phyloP scores from a whole-genome alignment of 140 eudicot genomes.

The Oenanthe javanica region DNA sequence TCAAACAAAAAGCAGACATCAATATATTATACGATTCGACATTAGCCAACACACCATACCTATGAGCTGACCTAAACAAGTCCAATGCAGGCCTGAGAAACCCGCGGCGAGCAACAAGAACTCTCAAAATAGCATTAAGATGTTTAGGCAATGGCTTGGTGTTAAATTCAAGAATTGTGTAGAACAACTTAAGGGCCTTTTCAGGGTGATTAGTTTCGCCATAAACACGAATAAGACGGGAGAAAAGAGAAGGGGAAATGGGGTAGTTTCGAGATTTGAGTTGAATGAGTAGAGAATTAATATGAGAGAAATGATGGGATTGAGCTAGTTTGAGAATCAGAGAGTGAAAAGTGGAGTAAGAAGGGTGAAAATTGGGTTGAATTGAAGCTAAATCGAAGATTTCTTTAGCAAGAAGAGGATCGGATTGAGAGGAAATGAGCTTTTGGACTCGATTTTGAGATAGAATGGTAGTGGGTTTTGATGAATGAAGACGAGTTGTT shows the following conservation, averaged over 20 bases:
- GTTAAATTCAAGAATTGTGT: slow-evolving; percentile 58
- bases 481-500: not conserved
- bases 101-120: slow-evolving; percentile 39
- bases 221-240: slow-evolving; percentile 57
- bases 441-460: slow-evolving; percentile 41
- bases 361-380: slow-evolving; percentile 61
- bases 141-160: slow-evolving; percentile 53
- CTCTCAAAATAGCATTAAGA: slow-evolving; percentile 46
- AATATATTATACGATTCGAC: slow-evolving; percentile 59
- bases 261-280: slow-evolving; percentile 34
- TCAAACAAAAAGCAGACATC: slow-evolving; percentile 63
- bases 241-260: slow-evolving; percentile 53
- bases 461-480: not conserved
- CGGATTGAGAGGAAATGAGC: slow-evolving; percentile 59
- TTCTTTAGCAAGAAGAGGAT: slow-evolving; percentile 80
- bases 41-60: slow-evolving; percentile 44
- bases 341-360: slow-evolving; percentile 44
- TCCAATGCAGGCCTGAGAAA: slow-evolving; percentile 63
- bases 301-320: slow-evolving; percentile 50
- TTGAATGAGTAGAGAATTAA: slow-evolving; percentile 39
- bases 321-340: slow-evolving; percentile 76
- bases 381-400: slow-evolving; percentile 64
- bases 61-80: slow-evolving; percentile 53
- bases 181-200: slow-evolving; percentile 62
- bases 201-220: slow-evolving; percentile 62